Conservation (phyloP, 2,329 filamentous ascomycete species). For the Microcyclosporella mali region DNA sequence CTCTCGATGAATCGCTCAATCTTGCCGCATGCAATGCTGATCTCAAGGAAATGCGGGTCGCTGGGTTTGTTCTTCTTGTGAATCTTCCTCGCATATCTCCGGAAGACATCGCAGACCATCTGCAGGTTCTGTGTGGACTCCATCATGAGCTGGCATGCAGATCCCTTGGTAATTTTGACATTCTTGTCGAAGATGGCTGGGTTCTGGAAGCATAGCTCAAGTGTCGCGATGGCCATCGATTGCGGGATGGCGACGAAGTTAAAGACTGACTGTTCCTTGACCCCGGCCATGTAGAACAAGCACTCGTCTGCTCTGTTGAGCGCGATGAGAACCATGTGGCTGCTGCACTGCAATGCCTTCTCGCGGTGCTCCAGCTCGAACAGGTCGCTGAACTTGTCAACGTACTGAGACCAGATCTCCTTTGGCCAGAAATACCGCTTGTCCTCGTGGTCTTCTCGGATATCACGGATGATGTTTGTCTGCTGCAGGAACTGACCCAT, state of each 20-base stretch:
- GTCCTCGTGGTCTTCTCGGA: constrained; percentile 83
- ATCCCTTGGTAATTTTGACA: constrained; percentile 93
- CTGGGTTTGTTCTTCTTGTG: constrained; percentile 89
- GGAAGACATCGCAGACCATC: constrained; percentile 76
- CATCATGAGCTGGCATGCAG: constrained; percentile 85
- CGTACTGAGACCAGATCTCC: constrained; percentile 95
- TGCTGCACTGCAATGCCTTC: constrained; percentile 75
- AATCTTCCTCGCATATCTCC: constrained; percentile 70
- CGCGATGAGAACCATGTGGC: constrained; percentile 90
- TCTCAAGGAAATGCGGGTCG: constrained; percentile 86
- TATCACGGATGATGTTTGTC: constrained; percentile 96
- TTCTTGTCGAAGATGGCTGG: constrained; percentile 77
- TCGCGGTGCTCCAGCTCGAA: constrained; percentile 75
- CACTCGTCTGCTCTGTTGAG: constrained; percentile 85
- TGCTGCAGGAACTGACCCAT: constrained; percentile 98
- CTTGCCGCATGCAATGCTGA: constrained; percentile 86
- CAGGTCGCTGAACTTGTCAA: constrained; percentile 80
- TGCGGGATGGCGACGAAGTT: constrained; percentile 98
- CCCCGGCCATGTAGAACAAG: constrained; percentile 92
- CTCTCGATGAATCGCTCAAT: constrained; percentile 94
- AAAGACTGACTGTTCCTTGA: constrained; percentile 95
- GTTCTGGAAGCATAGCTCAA: constrained; percentile 90
- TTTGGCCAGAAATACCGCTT: constrained; percentile 88
- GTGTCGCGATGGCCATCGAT: constrained; percentile 91
- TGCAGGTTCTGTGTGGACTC: constrained; percentile 86